Conservation (phyloP, 1,284 basidiomycete genomes). For the Heterobasidion occidentale region DNA sequence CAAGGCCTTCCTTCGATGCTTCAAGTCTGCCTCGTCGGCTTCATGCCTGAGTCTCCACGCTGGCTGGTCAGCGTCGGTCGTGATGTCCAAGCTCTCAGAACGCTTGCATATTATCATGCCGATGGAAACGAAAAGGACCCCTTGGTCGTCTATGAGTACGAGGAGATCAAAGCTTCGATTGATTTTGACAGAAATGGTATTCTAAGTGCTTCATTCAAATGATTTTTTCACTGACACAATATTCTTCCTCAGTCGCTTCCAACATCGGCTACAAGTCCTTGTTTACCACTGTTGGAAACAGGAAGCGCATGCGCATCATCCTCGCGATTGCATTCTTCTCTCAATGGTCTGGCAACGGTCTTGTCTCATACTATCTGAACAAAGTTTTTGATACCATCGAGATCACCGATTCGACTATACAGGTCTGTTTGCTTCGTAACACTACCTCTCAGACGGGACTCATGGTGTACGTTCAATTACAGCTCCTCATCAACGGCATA, state of each 20-base stretch:
- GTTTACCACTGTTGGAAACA: constrained; percentile 52
- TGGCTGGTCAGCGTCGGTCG: constrained; percentile 61
- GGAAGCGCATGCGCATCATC: constrained; percentile 62
- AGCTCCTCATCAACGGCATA: constrained; percentile 32
- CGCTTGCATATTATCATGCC: constrained; percentile 69
- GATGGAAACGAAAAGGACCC: constrained; percentile 61
- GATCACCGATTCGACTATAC: constrained; percentile 52
- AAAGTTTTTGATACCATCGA: constrained; percentile 66
- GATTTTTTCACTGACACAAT: neutral
- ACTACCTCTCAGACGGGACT: neutral
- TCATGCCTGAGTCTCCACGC: constrained; percentile 67
- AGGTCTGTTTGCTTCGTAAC: constrained; percentile 13
- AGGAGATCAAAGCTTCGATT: constrained; percentile 72
- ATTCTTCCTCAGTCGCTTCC: constrained; percentile 26
- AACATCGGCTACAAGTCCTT: constrained; percentile 58
- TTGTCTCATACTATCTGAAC: constrained; percentile 71
- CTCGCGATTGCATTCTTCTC: constrained; percentile 66
- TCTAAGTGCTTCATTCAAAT: neutral
- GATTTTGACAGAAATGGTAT: constrained; percentile 45
- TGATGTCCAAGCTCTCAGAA: constrained; percentile 49
- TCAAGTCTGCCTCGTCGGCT: constrained; percentile 52
- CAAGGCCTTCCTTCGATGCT: constrained; percentile 57
- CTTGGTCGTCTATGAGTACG: constrained; percentile 64
- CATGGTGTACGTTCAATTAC: neutral
- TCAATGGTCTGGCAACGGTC: constrained; percentile 70